Base-by-base conservation (phyloP, 768 basidiomycete genomes). In the Rhizopogon salebrosus region DNA sequence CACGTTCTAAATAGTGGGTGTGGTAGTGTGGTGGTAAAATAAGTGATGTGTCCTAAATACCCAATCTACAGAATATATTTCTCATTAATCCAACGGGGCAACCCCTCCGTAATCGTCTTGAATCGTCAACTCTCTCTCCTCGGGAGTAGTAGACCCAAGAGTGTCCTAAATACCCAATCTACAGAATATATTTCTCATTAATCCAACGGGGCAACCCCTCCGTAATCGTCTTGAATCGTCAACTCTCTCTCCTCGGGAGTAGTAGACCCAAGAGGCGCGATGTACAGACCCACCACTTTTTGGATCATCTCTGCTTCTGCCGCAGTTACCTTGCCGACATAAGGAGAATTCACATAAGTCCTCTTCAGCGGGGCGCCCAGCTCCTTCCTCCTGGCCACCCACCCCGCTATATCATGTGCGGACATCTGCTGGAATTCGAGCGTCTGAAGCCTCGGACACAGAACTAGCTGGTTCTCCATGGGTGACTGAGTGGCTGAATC, bases 321-420 rank as follows among this genome's bases (percentile, higher is more conserved):
- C 8, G 62, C 61, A 38, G 62, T 51, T 6, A 48, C 40, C 16
- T 59, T 64, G 1, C 51, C 24, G 39, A 54, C 54, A 64, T 71
- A 72, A 3, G 69, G 64, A 3, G 57, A 52, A 49, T 66, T 72
- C 38, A 82, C 57, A 61, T 81, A 85, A n/a, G 81, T 61, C 58
- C 73, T 80, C 55, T 63, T 63, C 50, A 85, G 57, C 20, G 82
- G 80, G n/a, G 63, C 61, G 7, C 74, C 76, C 27, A 77, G 56
- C 3, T 46, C 49, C 40, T 60, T 64, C 55, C 83, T 72, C 48
- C 61, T 58, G 3, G 53, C 49, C 16, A 68, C 70, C 62, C 78
- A 78, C 23, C 57, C 52, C 34, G 64, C 62, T 27, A 83, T 64
- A 6, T 63, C 43, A 23, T 42, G 41, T 3, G 69, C 50, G 3